Evolutionary conservation across 2,329 filamentous ascomycete genomes (phyloP).

Genomic region (Cercospora nicotianae): DNA sequence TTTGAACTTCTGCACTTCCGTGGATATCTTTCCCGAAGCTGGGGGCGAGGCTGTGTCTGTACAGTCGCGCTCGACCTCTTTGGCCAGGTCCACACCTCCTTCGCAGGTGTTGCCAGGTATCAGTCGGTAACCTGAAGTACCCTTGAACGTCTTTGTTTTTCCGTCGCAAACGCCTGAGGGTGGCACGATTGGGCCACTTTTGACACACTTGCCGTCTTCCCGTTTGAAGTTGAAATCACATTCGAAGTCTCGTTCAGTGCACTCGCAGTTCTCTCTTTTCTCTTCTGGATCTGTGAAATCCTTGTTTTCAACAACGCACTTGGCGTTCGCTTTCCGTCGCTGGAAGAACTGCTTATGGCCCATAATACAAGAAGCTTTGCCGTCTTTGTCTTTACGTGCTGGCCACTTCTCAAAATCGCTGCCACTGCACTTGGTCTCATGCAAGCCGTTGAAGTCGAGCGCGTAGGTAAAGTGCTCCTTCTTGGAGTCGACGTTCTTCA

Average conservation of each 20-base stretch:
- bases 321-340: conserved; percentile 79
- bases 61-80: conserved; percentile 70
- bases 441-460: conserved; percentile 79
- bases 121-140: conserved; percentile 84
- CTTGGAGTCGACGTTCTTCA: conserved; percentile 54
- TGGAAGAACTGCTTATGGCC: conserved; percentile 87
- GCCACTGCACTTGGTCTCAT: conserved; percentile 74
- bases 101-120: conserved; percentile 67
- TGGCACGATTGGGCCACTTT: conserved; percentile 60
- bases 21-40: conserved; percentile 65
- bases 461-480: conserved; percentile 62
- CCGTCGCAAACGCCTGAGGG: conserved; percentile 75
- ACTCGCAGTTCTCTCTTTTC: conserved; percentile 73
- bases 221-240: conserved; percentile 89
- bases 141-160: conserved; percentile 71
- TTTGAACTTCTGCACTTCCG: conserved; percentile 63
- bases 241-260: conserved; percentile 83
- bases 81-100: conserved; percentile 45
- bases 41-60: conserved; percentile 58
- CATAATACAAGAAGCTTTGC: conserved; percentile 87
- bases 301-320: conserved; percentile 79
- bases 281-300: conserved; percentile 78
- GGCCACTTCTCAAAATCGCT: conserved; percentile 85
- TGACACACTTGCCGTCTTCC: conserved; percentile 68
- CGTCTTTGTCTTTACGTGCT: conserved; percentile 76